Conservation (phyloP, 768 basidiomycete genomes). For the Kondoa subrosea region DNA sequence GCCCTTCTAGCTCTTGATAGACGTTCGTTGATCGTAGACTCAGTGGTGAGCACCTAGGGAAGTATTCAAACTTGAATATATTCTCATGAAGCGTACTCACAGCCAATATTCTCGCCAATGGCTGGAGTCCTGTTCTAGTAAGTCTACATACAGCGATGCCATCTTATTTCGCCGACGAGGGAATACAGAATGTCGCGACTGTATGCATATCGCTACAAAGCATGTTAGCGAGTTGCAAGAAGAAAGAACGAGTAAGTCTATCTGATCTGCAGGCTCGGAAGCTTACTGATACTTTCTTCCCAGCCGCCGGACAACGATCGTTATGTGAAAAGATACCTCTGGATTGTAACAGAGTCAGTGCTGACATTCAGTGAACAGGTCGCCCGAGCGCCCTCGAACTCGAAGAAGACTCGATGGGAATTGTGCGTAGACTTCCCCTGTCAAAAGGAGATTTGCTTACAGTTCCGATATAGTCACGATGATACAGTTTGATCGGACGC, state of each 20-base stretch:
- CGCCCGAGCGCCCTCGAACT: slow-evolving; percentile 57
- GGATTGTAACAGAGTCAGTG: no score
- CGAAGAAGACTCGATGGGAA: slow-evolving; percentile 44
- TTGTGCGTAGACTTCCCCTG: background rate
- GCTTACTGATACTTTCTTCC: slow-evolving; percentile 10
- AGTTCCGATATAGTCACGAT: background rate
- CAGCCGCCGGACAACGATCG: slow-evolving; percentile 66
- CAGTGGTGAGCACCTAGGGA: no score
- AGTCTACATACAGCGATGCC: background rate
- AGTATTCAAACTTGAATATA: background rate
- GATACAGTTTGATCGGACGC: slow-evolving; percentile 1
- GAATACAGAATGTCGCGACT: slow-evolving; percentile 42
- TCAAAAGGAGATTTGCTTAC: background rate
- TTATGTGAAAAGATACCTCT: no score
- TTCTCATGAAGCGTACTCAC: no score
- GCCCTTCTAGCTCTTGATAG: background rate
- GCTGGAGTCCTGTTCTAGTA: background rate
- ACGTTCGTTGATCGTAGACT: no score
- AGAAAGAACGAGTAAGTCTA: slow-evolving; percentile 36
- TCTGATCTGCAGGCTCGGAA: no score
- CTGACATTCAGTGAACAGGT: no score
- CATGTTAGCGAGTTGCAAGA: slow-evolving; percentile 80
- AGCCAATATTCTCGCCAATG: background rate
- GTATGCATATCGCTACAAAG: slow-evolving; percentile 75
- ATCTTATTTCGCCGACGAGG: no score